Evolutionary conservation across 306 rosid genomes (phyloP), one percentile per base, ranked within the genome.

Genomic region (Canavalia gladiata): DNA sequence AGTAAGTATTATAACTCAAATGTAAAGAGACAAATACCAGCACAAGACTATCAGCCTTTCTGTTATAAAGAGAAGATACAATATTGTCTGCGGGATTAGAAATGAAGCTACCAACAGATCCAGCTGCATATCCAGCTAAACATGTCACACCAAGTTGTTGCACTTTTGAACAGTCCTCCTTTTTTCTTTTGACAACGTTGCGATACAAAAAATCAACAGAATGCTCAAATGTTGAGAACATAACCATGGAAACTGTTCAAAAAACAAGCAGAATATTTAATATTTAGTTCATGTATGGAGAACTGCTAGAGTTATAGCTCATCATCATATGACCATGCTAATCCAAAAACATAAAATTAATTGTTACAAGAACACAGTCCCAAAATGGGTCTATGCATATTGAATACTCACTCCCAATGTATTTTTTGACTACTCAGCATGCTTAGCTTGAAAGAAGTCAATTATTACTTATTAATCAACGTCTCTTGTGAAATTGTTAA

Each of bases 81-180:
- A 89, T 76, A 71, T 86, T 89, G 87, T 89, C 92, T 62, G 90
- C 90, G 1, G 92, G 92, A 66, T 89, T 89, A 63, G 92, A 86
- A 82, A 89, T 28, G 33, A 89, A 82, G 81, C 92, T 89, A 68
- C 92, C 92, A 79, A 89, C 84, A 82, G 92, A 89, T 68, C 92
- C 90, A 54, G 92, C 90, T 4, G 90, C 87, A 82, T 86, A 86
- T 80, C 92, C 92, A 76, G 92, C 92, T 74, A 89, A 67, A 84
- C 92, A 89, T 49, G 92, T 89, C 67, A 89, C 88, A 31, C 90
- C 90, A 57, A 89, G 90, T 68, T 86, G 92, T 84, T 89, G 92
- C 72, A 56, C 66, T 79, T 75, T 84, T 72, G 92, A 89, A 59
- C 90, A 89, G 2, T 86, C 92, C 78, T 84, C 88, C 83, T 84